Percentiles rank a stretch among this genome's conserved stretches.
phyloP scores from a whole-genome alignment of 2,329 filamentous ascomycete genomes.

The Colletotrichum zoysiae region DNA sequence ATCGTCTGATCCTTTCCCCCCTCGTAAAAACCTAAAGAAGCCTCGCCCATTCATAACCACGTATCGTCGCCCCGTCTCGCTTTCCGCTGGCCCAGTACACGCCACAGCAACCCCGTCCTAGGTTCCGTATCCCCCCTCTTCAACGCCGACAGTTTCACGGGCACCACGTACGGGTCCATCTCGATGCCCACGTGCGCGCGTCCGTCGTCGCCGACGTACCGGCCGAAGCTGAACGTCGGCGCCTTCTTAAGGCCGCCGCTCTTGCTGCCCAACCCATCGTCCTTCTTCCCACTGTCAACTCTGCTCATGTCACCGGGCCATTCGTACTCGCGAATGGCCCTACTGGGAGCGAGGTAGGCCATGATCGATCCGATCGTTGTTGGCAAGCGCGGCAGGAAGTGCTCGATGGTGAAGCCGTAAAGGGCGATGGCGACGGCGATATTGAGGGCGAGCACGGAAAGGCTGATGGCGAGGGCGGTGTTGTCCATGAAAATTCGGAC shows the following conservation, averaged over 20 bases:
- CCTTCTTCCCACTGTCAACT: slow-evolving; percentile 49
- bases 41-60: slow-evolving; percentile 24
- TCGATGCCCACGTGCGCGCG: slow-evolving; percentile 64
- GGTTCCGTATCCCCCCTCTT: slow-evolving; percentile 32
- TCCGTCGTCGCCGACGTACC: slow-evolving; percentile 62
- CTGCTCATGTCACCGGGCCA: not conserved
- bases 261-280: not conserved
- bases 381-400: slow-evolving; percentile 64
- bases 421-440: slow-evolving; percentile 56
- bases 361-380: slow-evolving; percentile 62
- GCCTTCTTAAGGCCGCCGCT: slow-evolving; percentile 57
- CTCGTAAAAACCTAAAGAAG: too few species aligned
- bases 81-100: slow-evolving; percentile 10
- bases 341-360: slow-evolving; percentile 61
- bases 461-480: slow-evolving; percentile 59
- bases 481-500: slow-evolving; percentile 62
- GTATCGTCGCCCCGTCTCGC: slow-evolving; percentile 22
- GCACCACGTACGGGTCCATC: slow-evolving; percentile 57
- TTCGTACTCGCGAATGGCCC: slow-evolving; percentile 52
- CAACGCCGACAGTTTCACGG: slow-evolving; percentile 38
- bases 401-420: slow-evolving; percentile 56
- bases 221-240: slow-evolving; percentile 68
- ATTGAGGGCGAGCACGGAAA: slow-evolving; percentile 59
- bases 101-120: slow-evolving; percentile 6
- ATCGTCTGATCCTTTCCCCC: too few species aligned